Conservation (phyloP, 352 stramenopile genomes). For the Phytophthora fragariaefolia region DNA sequence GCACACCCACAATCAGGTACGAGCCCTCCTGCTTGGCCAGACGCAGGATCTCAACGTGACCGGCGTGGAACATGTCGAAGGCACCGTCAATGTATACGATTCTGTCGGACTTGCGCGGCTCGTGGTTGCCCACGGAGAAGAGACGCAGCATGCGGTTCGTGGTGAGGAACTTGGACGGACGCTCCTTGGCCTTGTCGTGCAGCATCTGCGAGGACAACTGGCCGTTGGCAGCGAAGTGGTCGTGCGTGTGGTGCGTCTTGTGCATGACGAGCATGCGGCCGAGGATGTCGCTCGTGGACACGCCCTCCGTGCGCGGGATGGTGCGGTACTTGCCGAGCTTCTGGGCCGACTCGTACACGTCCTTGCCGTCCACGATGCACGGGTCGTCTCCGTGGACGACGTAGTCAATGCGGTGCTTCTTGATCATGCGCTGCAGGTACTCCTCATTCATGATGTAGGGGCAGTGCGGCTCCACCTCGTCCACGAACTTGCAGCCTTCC, state of each 20-base stretch:
- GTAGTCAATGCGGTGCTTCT: constrained; percentile 98
- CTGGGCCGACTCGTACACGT: constrained; percentile 98
- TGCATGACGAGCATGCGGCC: constrained; percentile 98
- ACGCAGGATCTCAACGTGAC: constrained; percentile 97
- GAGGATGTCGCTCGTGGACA: constrained; percentile 99
- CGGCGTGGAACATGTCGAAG: constrained; percentile 99
- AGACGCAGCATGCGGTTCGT: constrained; percentile 95
- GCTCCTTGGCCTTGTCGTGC: constrained; percentile 68
- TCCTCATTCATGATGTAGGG: constrained; percentile 99
- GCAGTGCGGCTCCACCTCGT: constrained; percentile 97
- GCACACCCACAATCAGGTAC: constrained; percentile 97
- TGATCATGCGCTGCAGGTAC: constrained; percentile 98
- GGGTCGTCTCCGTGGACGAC: constrained; percentile 99
- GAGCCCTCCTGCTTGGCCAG: constrained; percentile 91
- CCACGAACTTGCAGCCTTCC: constrained; percentile 98
- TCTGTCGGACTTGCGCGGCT: constrained; percentile 88
- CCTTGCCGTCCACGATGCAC: constrained; percentile 98
- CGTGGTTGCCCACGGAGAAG: constrained; percentile 90
- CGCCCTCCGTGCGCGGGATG: constrained; percentile 96
- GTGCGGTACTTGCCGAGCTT: constrained; percentile 95
- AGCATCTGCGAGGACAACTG: constrained; percentile 80
- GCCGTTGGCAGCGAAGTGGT: constrained; percentile 73
- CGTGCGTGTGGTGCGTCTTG: constrained; percentile 92
- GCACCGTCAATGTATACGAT: constrained; percentile 98
- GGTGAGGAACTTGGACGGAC: constrained; percentile 95